These are phyloP conservation scores for Sporothrix euskadiensis DNA, from an alignment of 2,329 filamentous ascomycete genomes.

Conservation along the genomic window DNA sequence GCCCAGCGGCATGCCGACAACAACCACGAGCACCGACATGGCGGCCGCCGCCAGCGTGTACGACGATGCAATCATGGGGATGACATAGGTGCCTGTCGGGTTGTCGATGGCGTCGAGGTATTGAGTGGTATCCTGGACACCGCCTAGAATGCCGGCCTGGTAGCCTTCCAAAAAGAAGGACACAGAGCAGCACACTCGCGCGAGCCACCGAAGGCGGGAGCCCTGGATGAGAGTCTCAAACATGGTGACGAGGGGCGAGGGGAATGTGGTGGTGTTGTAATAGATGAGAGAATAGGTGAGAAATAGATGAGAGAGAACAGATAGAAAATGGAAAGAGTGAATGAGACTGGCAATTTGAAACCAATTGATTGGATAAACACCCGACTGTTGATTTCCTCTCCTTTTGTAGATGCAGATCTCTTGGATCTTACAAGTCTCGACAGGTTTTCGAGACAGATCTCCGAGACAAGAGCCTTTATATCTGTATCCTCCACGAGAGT, in stretches of 20 bases:
- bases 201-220: neutral
- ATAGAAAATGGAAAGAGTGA: too few species aligned
- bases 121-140: slow-evolving; percentile 1
- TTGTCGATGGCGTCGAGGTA: slow-evolving; percentile 10
- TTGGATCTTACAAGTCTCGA: too few species aligned
- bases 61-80: slow-evolving; percentile 12
- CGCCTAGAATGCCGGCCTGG: slow-evolving; percentile 8
- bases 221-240: neutral
- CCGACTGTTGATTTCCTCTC: too few species aligned
- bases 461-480: too few species aligned
- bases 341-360: too few species aligned
- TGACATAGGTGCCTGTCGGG: slow-evolving; percentile 11
- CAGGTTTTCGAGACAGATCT: too few species aligned
- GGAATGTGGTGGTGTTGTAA: neutral
- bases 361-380: too few species aligned
- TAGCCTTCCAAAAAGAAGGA: slow-evolving; percentile 16
- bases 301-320: too few species aligned
- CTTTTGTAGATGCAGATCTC: too few species aligned
- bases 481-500: too few species aligned
- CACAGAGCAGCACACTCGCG: slow-evolving; percentile 7
- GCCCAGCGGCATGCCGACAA: slow-evolving; percentile 12
- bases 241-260: neutral
- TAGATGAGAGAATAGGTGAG: neutral
- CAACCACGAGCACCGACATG: neutral
- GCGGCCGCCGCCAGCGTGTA: slow-evolving; percentile 2